These are phyloP conservation scores for Lactifluus hygrophoroides DNA, from an alignment of 768 basidiomycete species.

Conservation along the genomic window DNA sequence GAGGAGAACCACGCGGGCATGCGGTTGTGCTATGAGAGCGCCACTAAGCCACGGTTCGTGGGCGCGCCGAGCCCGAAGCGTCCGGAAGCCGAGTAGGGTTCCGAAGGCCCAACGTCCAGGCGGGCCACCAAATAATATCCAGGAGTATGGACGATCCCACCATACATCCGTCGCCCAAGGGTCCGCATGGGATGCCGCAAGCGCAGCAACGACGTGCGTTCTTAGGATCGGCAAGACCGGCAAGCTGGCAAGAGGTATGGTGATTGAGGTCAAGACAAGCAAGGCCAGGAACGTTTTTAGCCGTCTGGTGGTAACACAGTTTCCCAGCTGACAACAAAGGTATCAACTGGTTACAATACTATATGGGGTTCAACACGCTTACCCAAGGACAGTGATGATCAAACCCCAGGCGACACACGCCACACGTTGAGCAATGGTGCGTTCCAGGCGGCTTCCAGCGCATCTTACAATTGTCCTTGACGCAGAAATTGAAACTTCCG, in stretches of 20 bases:
- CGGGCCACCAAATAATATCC: slow-evolving; percentile 21
- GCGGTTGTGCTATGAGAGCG: slow-evolving; percentile 12
- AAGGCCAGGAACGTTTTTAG: slow-evolving; percentile 18
- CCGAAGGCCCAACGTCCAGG: slow-evolving; percentile 20
- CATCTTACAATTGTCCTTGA: slow-evolving; percentile 15
- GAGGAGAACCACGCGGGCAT: slow-evolving; percentile 7
- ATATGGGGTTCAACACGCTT: neutral
- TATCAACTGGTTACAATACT: too few species aligned
- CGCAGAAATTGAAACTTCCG: slow-evolving; percentile 17
- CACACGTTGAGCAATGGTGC: slow-evolving; percentile 22
- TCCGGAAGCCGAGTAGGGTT: slow-evolving; percentile 17
- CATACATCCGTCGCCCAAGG: slow-evolving; percentile 14
- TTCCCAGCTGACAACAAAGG: slow-evolving; percentile 15
- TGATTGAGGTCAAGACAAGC: slow-evolving; percentile 18
- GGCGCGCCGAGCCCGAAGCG: slow-evolving; percentile 9
- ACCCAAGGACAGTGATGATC: slow-evolving; percentile 25
- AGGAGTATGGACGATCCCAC: slow-evolving; percentile 21
- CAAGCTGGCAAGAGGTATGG: slow-evolving; percentile 11
- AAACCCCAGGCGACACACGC: slow-evolving; percentile 22
- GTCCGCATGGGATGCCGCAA: slow-evolving; percentile 17
- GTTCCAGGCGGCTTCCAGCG: slow-evolving; percentile 21
- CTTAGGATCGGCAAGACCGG: slow-evolving; percentile 11
- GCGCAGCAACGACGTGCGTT: slow-evolving; percentile 13
- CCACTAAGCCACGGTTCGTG: slow-evolving; percentile 11
- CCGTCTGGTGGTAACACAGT: slow-evolving; percentile 19